phyloP scores from a whole-genome alignment of 768 basidiomycete species.

The Lepiota venenata region DNA sequence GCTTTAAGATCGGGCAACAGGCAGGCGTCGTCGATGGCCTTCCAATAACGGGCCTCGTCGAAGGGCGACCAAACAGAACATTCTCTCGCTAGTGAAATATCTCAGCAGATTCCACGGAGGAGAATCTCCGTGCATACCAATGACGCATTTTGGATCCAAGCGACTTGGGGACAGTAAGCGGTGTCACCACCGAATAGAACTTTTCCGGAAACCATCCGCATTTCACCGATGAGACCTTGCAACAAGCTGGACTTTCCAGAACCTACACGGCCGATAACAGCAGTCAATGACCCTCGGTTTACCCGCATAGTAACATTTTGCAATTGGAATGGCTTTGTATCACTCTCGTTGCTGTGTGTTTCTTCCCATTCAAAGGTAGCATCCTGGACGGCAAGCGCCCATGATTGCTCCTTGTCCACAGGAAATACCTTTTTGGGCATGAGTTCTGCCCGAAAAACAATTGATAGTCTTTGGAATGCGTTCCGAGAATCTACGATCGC shows the following conservation, averaged over 20 bases:
- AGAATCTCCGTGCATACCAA: conserved; percentile 34
- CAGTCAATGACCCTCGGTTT: conserved; percentile 55
- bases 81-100: conserved; percentile 49
- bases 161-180: conserved; percentile 70
- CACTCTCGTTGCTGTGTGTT: conserved; percentile 12
- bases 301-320: conserved; percentile 48
- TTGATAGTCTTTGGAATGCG: conserved; percentile 49
- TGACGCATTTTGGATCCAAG: conserved; percentile 75
- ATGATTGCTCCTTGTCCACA: conserved; percentile 41
- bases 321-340: conserved; percentile 44
- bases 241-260: conserved; percentile 64
- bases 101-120: not conserved
- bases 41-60: conserved; percentile 66
- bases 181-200: conserved; percentile 61
- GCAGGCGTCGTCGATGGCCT: conserved; percentile 52
- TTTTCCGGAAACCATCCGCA: conserved; percentile 49
- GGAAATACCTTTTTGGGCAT: conserved; percentile 36
- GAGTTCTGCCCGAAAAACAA: conserved; percentile 54
- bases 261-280: conserved; percentile 68
- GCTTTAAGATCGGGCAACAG: conserved; percentile 60
- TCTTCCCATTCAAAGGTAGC: conserved; percentile 67
- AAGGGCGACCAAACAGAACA: conserved; percentile 62
- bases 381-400: conserved; percentile 47
- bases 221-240: conserved; percentile 68
- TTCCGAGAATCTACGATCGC: conserved; percentile 63